A percentile compares a stretch with the other conserved stretches of the same genome.
Conservation (phyloP, 1,139 yeast genomes). For the Saccharomycopsis crataegensis region DNA sequence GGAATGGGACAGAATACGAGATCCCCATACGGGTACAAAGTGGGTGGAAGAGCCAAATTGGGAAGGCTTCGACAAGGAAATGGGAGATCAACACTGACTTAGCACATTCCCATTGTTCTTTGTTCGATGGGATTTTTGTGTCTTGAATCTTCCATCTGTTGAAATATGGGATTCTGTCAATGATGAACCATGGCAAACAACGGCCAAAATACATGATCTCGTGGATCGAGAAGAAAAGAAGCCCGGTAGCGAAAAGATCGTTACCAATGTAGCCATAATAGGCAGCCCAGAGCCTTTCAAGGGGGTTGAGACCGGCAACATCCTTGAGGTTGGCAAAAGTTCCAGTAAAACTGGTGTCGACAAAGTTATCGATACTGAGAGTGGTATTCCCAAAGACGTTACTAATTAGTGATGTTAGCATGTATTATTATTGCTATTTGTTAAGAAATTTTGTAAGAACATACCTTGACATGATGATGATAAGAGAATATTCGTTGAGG, state of each 20-base stretch:
- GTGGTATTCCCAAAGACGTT: constrained; percentile 16
- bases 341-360: constrained; percentile 26
- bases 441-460: background rate
- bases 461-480: constrained; percentile 1
- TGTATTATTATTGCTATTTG: background rate
- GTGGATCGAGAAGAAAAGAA: constrained; percentile 64
- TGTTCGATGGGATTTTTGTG: constrained; percentile 62
- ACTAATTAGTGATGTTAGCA: background rate
- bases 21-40: constrained; percentile 73
- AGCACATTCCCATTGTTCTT: constrained; percentile 89
- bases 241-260: constrained; percentile 78
- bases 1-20: constrained; percentile 76
- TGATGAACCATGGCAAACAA: constrained; percentile 76
- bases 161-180: constrained; percentile 71
- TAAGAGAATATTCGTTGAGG: constrained; percentile 10
- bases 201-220: constrained; percentile 80
- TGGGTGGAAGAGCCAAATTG: constrained; percentile 95
- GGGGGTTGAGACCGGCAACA: constrained; percentile 34
- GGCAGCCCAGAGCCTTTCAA: constrained; percentile 70
- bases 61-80: constrained; percentile 85
- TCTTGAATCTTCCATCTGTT: constrained; percentile 77
- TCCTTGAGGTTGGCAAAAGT: constrained; percentile 31
- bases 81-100: constrained; percentile 79
- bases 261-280: constrained; percentile 70
- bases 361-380: constrained; percentile 6